Percentiles rank a stretch among this genome's conserved stretches.
Evolutionary conservation across 139 green algal species (phyloP).

Genomic region (Chlorella sp.): DNA sequence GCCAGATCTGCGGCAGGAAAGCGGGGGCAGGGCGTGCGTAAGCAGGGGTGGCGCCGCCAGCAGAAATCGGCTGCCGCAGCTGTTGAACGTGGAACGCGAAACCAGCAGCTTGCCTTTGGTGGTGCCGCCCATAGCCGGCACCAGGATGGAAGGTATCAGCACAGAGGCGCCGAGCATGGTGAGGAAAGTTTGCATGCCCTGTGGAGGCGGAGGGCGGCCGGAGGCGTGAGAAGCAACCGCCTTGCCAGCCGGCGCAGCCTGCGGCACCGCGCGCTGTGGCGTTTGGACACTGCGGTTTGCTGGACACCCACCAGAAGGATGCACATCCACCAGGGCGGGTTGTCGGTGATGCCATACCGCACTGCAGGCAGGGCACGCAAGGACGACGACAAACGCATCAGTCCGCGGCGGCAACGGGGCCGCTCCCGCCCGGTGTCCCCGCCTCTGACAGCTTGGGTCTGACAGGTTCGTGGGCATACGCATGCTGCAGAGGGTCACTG

Average conservation of each 20-base stretch:
- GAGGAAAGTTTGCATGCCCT: slow-evolving; percentile 65
- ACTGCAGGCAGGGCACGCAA: slow-evolving; percentile 15
- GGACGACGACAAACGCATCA: no score
- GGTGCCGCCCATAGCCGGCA: slow-evolving; percentile 66
- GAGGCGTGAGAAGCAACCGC: no score
- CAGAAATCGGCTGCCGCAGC: not conserved
- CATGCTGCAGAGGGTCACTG: no score
- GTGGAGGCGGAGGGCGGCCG: no score
- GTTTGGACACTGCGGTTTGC: no score
- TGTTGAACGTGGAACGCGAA: not conserved
- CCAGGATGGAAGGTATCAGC: slow-evolving; percentile 67
- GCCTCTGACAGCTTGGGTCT: no score
- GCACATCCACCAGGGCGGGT: slow-evolving; percentile 51
- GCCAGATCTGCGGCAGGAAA: slow-evolving; percentile 18
- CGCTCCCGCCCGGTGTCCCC: no score
- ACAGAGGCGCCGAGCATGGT: slow-evolving; percentile 74
- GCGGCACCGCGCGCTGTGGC: no score
- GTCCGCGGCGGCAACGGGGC: no score
- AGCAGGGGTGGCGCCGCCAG: not conserved
- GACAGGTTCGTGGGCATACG: no score
- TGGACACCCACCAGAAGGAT: slow-evolving; percentile 58
- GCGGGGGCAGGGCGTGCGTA: not conserved
- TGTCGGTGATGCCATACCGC: slow-evolving; percentile 56
- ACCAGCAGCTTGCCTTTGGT: slow-evolving; percentile 7
- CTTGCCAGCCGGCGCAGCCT: no score